Evolutionary conservation across 108 stramenopile genomes (phyloP), one percentile per base, ranked within the genome.

Genomic region (Cyclotella cryptica): DNA sequence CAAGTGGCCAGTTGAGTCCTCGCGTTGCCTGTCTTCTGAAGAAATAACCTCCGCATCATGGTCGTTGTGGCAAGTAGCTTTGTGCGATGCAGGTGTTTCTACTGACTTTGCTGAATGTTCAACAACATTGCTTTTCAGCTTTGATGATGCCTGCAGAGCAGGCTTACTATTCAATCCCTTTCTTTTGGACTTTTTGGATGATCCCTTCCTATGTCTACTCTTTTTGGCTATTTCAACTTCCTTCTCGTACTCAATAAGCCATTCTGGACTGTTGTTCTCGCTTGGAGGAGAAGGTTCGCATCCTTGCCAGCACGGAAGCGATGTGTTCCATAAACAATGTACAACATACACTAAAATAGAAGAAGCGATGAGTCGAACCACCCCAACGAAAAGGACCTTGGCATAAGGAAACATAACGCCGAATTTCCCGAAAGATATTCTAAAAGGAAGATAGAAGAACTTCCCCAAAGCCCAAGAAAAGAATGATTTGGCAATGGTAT

Each of bases 191-290:
- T 82, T 78, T 60, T 65, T 69, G 39, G 55, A 28, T 14, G 44
- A 35, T 46, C 62, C 71, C 45, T 82, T 75, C 49, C 51, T 35
- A 21, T 74, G 71, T 4, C 75, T 58, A 76, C 63, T 51, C 10
- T 69, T 64, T 45, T 82, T 82, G 28, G 70, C 70, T 39, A 67
- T 14, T 68, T 82, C 63, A 57, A 82, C 53, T 64, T 82, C 81
- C 57, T 70, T 76, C 44, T 82, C 81, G 65, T 82, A 74, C 57
- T 82, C 67, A 60, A 82, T 65, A 12, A 82, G 69, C 81, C 81
- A 82, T 15, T 55, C 80, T 45, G 78, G 78, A 58, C 59, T 53
- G 30, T 75, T 67, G 17, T 40, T 53, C 19, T 30, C 53, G 26
- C 64, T 2, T 13, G 71, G 79, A 49, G 47, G 45, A 63, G 29